A percentile compares a stretch with the other conserved stretches of the same genome.
Conservation (phyloP, 2,329 filamentous ascomycete genomes). For the Diaporthe ilicicola region DNA sequence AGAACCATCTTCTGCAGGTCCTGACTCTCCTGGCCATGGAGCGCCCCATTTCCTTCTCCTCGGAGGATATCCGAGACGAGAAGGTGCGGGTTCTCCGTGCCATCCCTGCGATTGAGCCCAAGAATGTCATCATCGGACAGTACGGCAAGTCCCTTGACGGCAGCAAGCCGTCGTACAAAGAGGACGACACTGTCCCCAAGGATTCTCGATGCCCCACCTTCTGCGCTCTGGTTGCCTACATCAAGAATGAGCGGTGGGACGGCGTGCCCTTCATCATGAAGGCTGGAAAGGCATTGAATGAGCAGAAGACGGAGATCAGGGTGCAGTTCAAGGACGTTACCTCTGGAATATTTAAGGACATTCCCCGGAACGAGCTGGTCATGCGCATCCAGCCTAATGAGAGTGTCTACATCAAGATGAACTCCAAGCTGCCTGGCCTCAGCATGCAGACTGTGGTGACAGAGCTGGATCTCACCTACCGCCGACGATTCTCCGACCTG, state of each 20-base stretch:
- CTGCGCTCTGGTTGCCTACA: conserved; percentile 95
- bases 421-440: conserved; percentile 97
- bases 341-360: conserved; percentile 99
- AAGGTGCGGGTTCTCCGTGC: conserved; percentile 95
- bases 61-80: conserved; percentile 98
- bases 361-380: conserved; percentile 97
- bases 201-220: conserved; percentile 98
- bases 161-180: conserved; percentile 96
- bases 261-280: conserved; percentile 99
- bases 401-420: conserved; percentile 99
- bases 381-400: conserved; percentile 99
- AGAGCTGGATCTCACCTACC: conserved; percentile 97
- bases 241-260: conserved; percentile 99
- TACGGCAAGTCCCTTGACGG: conserved; percentile 97
- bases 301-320: conserved; percentile 99
- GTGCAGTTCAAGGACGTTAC: conserved; percentile 99
- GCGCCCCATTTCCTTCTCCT: conserved; percentile 95
- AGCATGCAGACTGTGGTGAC: conserved; percentile 99
- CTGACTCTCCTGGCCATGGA: conserved; percentile 98
- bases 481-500: conserved; percentile 96
- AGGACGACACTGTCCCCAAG: conserved; percentile 97
- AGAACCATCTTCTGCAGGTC: conserved; percentile 98
- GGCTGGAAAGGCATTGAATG: conserved; percentile 97
- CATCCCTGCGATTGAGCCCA: conserved; percentile 95
- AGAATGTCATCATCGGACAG: conserved; percentile 99